Percentiles rank a stretch among this genome's conserved stretches.
Evolutionary conservation across 352 stramenopile genomes (phyloP).

Genomic region (Albugo laibachii): DNA sequence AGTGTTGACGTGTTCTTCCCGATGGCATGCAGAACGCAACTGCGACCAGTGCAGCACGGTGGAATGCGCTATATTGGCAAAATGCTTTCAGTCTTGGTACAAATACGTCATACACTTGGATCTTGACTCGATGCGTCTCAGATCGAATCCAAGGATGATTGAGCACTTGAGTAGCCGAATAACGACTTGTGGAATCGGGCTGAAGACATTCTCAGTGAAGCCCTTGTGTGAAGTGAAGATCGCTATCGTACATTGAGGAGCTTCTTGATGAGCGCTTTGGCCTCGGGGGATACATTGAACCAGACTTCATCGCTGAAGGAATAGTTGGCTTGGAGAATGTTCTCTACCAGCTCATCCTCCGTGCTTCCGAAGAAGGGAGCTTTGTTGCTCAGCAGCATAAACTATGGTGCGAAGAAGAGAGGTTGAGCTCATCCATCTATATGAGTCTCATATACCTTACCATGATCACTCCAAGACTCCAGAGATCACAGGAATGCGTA

Average conservation of each 20-base stretch:
- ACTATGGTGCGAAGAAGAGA: slow-evolving; percentile 21
- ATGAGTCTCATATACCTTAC: slow-evolving; percentile 8
- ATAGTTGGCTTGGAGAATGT: slow-evolving; percentile 44
- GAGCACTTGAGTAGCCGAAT: slow-evolving; percentile 41
- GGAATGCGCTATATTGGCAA: slow-evolving; percentile 39
- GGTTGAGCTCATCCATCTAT: background rate
- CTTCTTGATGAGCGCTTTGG: slow-evolving; percentile 51
- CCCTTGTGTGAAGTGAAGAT: background rate
- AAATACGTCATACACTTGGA: slow-evolving; percentile 37
- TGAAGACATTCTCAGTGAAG: slow-evolving; percentile 5
- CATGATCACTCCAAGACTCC: slow-evolving; percentile 72
- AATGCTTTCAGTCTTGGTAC: slow-evolving; percentile 40
- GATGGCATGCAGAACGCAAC: slow-evolving; percentile 56
- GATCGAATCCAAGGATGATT: slow-evolving; percentile 56
- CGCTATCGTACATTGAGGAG: slow-evolving; percentile 26
- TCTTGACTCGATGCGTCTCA: slow-evolving; percentile 12
- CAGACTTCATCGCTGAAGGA: slow-evolving; percentile 27
- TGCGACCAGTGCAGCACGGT: slow-evolving; percentile 35
- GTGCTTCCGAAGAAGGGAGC: slow-evolving; percentile 41
- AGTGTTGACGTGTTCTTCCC: slow-evolving; percentile 22
- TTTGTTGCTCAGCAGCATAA: slow-evolving; percentile 67
- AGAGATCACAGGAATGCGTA: slow-evolving; percentile 53
- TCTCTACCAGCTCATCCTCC: slow-evolving; percentile 55
- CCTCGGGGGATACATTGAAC: slow-evolving; percentile 31
- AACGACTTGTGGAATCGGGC: slow-evolving; percentile 24